phyloP scores from a whole-genome alignment of 75 land plant genomes.

The Gnetum montanum region DNA sequence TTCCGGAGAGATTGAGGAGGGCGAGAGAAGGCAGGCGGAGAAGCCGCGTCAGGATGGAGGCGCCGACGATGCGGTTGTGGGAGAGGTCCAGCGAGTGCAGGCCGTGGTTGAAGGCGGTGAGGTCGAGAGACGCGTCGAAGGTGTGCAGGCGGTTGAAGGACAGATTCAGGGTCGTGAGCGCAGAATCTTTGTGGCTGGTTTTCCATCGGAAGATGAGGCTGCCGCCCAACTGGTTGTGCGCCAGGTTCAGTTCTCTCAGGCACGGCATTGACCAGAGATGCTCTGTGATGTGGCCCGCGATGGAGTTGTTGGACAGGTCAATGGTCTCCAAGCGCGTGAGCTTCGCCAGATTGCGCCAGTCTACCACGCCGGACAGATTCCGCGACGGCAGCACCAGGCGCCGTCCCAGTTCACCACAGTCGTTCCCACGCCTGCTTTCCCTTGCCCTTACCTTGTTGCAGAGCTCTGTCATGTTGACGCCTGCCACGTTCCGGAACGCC shows the following conservation, averaged over 20 bases:
- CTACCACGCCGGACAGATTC: constrained; percentile 18
- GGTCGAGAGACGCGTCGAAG: constrained; percentile 7
- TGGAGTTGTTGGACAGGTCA: neutral
- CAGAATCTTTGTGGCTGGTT: neutral
- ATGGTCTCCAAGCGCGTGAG: constrained; percentile 13
- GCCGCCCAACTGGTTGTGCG: neutral
- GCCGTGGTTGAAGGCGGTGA: constrained; percentile 13
- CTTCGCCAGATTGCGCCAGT: constrained; percentile 27
- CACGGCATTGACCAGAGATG: neutral
- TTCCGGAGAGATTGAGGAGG: constrained; percentile 43
- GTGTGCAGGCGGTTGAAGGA: constrained; percentile 36
- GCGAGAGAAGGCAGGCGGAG: constrained; percentile 4
- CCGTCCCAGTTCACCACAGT: too few species aligned
- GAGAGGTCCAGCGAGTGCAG: constrained; percentile 33
- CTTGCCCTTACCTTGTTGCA: too few species aligned
- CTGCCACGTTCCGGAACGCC: too few species aligned
- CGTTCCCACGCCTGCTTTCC: too few species aligned
- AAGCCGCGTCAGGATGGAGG: neutral
- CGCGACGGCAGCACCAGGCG: constrained; percentile 7
- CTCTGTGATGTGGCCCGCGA: neutral
- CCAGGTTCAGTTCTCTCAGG: neutral
- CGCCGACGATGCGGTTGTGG: neutral
- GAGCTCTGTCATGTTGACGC: too few species aligned
- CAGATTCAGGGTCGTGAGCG: constrained; percentile 25
- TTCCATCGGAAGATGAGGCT: neutral